These are phyloP conservation scores for Rhynchospora pubera DNA, from an alignment of 176 grass and related monocot species.

Conservation along the genomic window DNA sequence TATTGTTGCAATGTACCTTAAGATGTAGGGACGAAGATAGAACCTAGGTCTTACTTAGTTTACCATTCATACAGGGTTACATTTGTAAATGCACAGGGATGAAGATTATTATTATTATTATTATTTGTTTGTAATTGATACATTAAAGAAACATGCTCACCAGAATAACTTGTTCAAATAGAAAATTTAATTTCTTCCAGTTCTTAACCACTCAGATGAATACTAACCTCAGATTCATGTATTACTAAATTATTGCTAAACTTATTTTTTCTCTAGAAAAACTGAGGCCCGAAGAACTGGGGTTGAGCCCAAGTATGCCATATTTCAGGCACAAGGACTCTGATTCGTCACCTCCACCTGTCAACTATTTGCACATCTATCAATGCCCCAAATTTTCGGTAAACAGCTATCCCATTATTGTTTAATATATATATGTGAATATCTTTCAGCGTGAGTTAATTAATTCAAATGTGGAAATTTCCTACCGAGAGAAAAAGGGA, in stretches of 20 bases:
- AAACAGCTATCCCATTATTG: neutral
- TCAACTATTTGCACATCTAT: conserved; percentile 73
- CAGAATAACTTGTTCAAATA: neutral
- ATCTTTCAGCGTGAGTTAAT: neutral
- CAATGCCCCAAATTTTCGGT: conserved; percentile 66
- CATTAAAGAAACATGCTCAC: neutral
- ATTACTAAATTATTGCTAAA: neutral
- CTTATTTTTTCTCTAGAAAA: conserved; percentile 40
- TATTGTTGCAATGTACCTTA: neutral
- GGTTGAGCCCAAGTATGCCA: conserved; percentile 27
- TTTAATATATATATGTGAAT: neutral
- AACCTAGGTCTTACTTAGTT: neutral
- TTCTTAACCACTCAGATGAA: neutral
- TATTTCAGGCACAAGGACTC: conserved; percentile 36
- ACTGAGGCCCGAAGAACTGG: conserved; percentile 44
- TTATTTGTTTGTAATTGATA: neutral
- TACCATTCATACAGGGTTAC: neutral
- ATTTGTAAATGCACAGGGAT: neutral
- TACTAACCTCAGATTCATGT: neutral
- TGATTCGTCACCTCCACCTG: conserved; percentile 12
- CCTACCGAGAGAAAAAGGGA: neutral
- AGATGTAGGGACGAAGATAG: neutral
- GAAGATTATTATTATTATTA: neutral
- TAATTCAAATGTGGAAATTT: neutral
- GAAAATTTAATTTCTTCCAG: neutral